phyloP scores from a whole-genome alignment of 805 yeast species.

The Cyberlindnera sargentensis region DNA sequence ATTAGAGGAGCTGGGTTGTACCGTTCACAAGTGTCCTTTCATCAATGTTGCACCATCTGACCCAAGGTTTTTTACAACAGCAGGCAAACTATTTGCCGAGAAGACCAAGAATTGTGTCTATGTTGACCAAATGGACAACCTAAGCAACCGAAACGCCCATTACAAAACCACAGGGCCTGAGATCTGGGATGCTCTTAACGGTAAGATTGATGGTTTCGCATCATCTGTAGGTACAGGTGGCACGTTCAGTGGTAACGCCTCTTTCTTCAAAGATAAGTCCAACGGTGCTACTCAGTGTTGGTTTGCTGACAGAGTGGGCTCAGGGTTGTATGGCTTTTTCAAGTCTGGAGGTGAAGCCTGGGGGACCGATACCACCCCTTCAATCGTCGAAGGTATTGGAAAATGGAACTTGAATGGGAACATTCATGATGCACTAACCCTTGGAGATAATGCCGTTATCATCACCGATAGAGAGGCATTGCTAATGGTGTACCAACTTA shows the following conservation, averaged over 20 bases:
- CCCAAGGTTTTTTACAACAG: slow-evolving; percentile 27
- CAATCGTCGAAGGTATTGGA: slow-evolving; percentile 23
- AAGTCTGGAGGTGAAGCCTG: slow-evolving; percentile 16
- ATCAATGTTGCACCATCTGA: slow-evolving; percentile 53
- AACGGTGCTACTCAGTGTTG: slow-evolving; percentile 36
- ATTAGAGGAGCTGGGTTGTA: slow-evolving; percentile 56
- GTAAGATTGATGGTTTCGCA: slow-evolving; percentile 53
- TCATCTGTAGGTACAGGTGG: slow-evolving; percentile 85
- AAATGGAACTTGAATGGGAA: slow-evolving; percentile 19
- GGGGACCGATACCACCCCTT: slow-evolving; percentile 15
- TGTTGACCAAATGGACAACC: slow-evolving; percentile 80
- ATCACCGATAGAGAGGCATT: slow-evolving; percentile 16
- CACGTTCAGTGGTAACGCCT: slow-evolving; percentile 69
- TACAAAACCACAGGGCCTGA: slow-evolving; percentile 73
- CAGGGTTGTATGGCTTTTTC: slow-evolving; percentile 43
- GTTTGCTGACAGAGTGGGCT: slow-evolving; percentile 81
- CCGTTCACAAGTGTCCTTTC: slow-evolving; percentile 61
- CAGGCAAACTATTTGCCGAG: slow-evolving; percentile 24
- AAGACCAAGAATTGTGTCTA: slow-evolving; percentile 48
- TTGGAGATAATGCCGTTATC: slow-evolving; percentile 17
- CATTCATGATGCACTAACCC: slow-evolving; percentile 13
- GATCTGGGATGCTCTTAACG: slow-evolving; percentile 51
- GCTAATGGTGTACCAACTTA: slow-evolving; percentile 9
- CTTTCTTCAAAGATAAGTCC: slow-evolving; percentile 45
- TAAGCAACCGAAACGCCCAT: slow-evolving; percentile 66